Base-by-base conservation (phyloP, 495 filamentous ascomycete species). In the Lepraria neglecta region DNA sequence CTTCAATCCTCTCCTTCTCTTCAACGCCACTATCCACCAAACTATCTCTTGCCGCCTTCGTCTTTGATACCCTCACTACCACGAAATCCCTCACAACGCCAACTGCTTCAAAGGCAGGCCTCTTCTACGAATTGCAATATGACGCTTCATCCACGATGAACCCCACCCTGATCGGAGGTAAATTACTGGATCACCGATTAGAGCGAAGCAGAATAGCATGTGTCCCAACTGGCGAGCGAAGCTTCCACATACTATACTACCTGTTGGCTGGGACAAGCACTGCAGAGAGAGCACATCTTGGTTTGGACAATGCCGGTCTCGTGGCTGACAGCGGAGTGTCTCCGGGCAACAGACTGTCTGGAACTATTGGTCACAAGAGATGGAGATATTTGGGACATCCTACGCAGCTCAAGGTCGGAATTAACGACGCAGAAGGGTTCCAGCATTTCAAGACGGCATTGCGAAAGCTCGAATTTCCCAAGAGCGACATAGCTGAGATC, bases 361-460 rank as follows among this genome's bases (percentile, higher is more conserved):
- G 81, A 42, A 78, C 76, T n/a, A 68, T 78, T 17, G 78, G 77
- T 24, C 81, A 85, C 64, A 92, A 88, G 75, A 77, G 94, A 72
- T 98, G 94, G 94, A 84, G 89, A 69, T 98, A 97, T 73, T 79
- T 98, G 28, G 94, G 94, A 21, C 94, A 98, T 69, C 92, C 92
- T 2, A 96, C 92, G 0, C 94, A 98, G 70, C 79, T 98, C 31
- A 97, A 96, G 70, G 90, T 97, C 35, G 94, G 94, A 27, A 89
- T 98, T 70, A 96, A 98, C 69, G 94, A 98, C 71, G 77, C 83
- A 4, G 92, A 96, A 68, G 92, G 92, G 0, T 98, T 98, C 74
- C 89, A 95, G 70, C 87, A 96, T 56, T 98, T 98, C 78, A 98
- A 98, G 78, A 96, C 89, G 0, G 94, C 94, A 4, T 75, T 98